Base-by-base conservation (phyloP, 139 green algal species). In the Bryopsis sp. region DNA sequence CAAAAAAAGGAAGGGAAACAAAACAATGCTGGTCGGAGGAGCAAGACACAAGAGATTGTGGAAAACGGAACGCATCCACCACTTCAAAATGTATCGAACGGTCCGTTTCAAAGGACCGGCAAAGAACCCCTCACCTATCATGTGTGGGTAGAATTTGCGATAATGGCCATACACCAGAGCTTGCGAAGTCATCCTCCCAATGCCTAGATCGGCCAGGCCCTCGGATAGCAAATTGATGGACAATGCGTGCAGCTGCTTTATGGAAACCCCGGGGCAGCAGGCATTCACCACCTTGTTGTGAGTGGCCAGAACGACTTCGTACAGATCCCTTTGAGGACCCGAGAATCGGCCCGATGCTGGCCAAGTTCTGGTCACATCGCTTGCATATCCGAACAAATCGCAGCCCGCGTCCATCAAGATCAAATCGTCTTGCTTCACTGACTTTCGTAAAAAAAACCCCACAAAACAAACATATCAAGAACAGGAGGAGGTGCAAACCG, bases 331-430 rank as follows among this genome's bases (percentile, higher is more conserved):
- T 35, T 74, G 68, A 3, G 68, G 31, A 36, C 36, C 31, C 15
- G 68, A 58, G 68, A 74, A 74, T 24, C 60, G 60, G 8, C 68
- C 57, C 5, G 19, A 1, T 57, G 1, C 26, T 58, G 80, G 79
- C 78, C 79, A 86, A 34, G 69, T 75, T 57, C 80, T 71, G 33
- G 80, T 85, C 50, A 86, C 63, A 54, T 83, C 80, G 15, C 46
- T 75, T 24, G 65, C 66, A 46, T 86, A 86, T 31, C 80, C 80
- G 47, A 78, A 70, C 11, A 75, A 63, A 58, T 86, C 80, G 36
- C 80, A 86, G 0, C 80, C 80, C 1, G 80, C 80, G 34, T 86
- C 80, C 75, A 86, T 80, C 8, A 85, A 54, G 31, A 84, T 35
- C 24, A 82, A 34, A 66, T 85, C 78, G 31, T 48, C 39, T 6